Conservation (phyloP, 2,329 filamentous ascomycete species). For the Fusarium pseudonygamai region DNA sequence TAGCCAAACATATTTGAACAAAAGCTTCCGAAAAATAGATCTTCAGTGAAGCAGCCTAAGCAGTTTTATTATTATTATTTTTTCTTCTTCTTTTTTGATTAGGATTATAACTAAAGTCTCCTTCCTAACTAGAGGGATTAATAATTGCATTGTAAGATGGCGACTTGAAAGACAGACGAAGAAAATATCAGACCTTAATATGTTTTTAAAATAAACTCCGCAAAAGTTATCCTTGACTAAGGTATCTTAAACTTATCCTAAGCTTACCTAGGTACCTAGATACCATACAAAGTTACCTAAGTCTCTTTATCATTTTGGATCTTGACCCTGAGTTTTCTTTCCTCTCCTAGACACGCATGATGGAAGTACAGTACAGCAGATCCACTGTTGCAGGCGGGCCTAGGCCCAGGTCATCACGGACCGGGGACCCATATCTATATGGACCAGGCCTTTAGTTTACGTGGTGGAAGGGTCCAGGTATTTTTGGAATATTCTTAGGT, state of each 20-base stretch:
- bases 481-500: constrained; percentile 30
- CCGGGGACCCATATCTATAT: constrained; percentile 5
- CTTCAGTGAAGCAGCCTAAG: background rate
- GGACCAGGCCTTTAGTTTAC: background rate
- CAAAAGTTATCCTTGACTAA: background rate
- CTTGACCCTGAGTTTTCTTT: background rate
- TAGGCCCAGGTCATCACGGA: constrained; percentile 5
- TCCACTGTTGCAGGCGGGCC: constrained; percentile 12
- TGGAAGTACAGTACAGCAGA: background rate
- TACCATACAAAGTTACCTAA: background rate
- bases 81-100: background rate
- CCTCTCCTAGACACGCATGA: constrained; percentile 1
- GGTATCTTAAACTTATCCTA: background rate
- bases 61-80: background rate
- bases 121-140: background rate
- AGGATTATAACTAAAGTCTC: background rate
- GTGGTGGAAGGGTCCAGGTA: background rate
- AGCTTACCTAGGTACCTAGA: background rate
- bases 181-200: background rate
- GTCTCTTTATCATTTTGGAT: background rate
- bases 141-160: background rate
- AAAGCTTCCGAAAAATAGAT: background rate
- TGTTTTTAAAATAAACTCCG: background rate
- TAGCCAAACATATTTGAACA: background rate
- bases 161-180: background rate